Evolutionary conservation across 768 basidiomycete genomes (phyloP), one percentile per base, ranked within the genome.

Genomic region (Cyathus striatus): DNA sequence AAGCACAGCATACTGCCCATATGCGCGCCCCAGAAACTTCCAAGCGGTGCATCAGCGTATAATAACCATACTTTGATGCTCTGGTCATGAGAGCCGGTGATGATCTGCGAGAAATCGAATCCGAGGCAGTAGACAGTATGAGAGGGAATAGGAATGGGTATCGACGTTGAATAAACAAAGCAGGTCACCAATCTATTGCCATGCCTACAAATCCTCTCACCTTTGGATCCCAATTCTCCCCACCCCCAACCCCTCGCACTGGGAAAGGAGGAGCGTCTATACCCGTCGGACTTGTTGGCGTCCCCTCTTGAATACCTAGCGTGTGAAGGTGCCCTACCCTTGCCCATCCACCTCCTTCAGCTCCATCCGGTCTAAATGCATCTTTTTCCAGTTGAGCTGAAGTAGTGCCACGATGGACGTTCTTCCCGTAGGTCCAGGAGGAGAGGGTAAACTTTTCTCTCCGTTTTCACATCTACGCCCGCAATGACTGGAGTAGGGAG

Each of bases 31-130:
- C 56, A 62, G 44, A 90, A 83, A n/a, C 80, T 86, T 3, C 79
- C 85, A 14, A 87, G 63, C 34, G 79, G 72, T 48, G 65, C 65
- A 3, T 86, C 86, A 0, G 83, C 81, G 44, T 69, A 72, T 39
- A 90, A 60, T 49, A 79, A 80, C 91, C 91, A 95, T 16, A 90
- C 78, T 59, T 88, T 89, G 64, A 95, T 87, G 6, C 83, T 83
- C 24, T 79, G 73, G 59, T 93, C 91, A 34, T 90, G 75, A 23
- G 87, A 90, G 24, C 90, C 90, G 1, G 89, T 90, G 45, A 95
- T 74, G 52, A 95, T 86, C 34, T 83, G 76, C 27, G 62, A 57
- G 13, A 70, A 66, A 48, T 75, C 71, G 44, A 93, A 88, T 56
- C 93, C 90, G 14, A 93, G 73, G 59, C 91, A 93, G 56, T 95